These are phyloP conservation scores for Cryptococcus jaspeensis DNA, from an alignment of 1,284 basidiomycete genomes.

Conservation along the genomic window DNA sequence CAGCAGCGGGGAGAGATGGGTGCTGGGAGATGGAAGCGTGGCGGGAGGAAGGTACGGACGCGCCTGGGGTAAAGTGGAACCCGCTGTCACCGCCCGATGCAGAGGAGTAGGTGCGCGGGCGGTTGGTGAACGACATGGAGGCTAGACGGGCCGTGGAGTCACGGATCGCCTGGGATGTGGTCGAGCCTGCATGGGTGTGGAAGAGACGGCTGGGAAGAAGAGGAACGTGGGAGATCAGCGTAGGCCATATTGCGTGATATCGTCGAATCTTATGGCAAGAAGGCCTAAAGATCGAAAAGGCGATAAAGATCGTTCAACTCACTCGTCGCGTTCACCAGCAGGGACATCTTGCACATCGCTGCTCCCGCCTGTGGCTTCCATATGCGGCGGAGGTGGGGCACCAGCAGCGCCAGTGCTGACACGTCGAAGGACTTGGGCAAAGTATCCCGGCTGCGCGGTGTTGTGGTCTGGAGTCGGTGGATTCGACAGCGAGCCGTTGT, in stretches of 20 bases:
- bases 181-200: conserved; percentile 12
- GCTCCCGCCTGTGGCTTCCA: conserved; percentile 9
- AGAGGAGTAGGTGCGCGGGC: conserved; percentile 13
- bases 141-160: conserved; percentile 46
- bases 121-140: conserved; percentile 38
- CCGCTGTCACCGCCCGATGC: conserved; percentile 10
- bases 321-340: conserved; percentile 19
- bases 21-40: conserved; percentile 6
- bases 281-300: not conserved
- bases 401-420: conserved; percentile 16
- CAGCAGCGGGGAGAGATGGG: not conserved
- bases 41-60: conserved; percentile 6
- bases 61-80: conserved; percentile 8
- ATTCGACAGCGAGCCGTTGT: not conserved
- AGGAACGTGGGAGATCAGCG: not conserved
- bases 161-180: conserved; percentile 38
- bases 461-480: conserved; percentile 3
- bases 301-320: conserved; percentile 4
- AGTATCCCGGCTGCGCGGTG: conserved; percentile 5
- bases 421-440: conserved; percentile 19
- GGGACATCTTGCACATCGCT: conserved; percentile 8
- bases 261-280: too few relatives aligned
- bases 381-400: not conserved
- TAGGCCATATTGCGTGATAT: not conserved
- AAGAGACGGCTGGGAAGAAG: not conserved